Evolutionary conservation across 2,329 filamentous ascomycete species (phyloP).

Genomic region (Fusarium nodosum): DNA sequence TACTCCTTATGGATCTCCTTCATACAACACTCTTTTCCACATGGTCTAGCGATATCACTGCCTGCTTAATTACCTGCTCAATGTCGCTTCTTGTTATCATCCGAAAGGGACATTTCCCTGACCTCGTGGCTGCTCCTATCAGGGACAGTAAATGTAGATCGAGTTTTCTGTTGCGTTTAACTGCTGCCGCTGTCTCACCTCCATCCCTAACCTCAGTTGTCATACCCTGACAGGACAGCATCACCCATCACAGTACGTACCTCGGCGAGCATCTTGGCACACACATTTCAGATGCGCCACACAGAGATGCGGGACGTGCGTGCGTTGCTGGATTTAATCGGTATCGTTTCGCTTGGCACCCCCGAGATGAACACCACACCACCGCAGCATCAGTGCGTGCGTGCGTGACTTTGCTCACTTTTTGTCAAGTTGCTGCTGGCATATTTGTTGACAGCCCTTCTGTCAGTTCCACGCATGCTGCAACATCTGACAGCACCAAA

Average conservation of each 20-base stretch:
- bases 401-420: constrained; percentile 37
- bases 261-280: constrained; percentile 29
- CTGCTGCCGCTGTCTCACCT: constrained; percentile 36
- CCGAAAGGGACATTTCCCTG: not conserved
- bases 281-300: constrained; percentile 39
- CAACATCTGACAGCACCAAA: constrained; percentile 3
- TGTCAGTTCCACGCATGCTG: not conserved
- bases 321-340: constrained; percentile 43
- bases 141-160: constrained; percentile 7
- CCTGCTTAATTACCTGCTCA: not conserved
- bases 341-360: constrained; percentile 44
- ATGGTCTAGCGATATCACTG: not conserved
- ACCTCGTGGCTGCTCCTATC: not conserved
- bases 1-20: not conserved
- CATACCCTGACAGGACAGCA: constrained; percentile 22
- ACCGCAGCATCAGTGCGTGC: constrained; percentile 27
- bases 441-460: constrained; percentile 4
- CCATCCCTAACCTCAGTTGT: constrained; percentile 33
- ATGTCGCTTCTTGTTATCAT: not conserved
- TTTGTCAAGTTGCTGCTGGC: constrained; percentile 13
- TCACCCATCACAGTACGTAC: constrained; percentile 28
- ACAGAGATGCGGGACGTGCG: constrained; percentile 28
- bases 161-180: constrained; percentile 18
- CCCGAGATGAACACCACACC: constrained; percentile 42
- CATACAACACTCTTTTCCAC: not conserved